Conservation (phyloP, 176 grass and related monocot genomes). For the Oryza coarctata region DNA sequence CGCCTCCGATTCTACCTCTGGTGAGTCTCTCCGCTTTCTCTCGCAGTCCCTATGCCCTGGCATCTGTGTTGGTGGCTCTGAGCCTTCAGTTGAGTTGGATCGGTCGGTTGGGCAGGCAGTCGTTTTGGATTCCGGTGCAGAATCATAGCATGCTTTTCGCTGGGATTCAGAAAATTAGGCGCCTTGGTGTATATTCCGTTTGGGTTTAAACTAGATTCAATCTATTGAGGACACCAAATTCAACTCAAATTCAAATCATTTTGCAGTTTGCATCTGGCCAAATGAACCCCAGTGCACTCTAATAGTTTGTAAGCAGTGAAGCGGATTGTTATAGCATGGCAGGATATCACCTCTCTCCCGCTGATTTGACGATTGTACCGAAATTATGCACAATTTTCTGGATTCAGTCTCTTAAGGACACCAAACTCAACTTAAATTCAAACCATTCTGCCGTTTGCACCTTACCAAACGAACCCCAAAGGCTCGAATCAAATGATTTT, state of each 20-base stretch:
- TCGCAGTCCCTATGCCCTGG: neutral
- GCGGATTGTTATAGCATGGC: neutral
- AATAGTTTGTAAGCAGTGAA: neutral
- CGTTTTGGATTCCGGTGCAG: neutral
- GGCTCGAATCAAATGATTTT: neutral
- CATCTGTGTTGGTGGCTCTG: neutral
- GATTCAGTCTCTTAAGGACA: neutral
- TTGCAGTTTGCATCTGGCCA: neutral
- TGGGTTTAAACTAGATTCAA: neutral
- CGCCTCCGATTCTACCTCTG: slow-evolving; percentile 2
- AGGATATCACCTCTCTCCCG: neutral
- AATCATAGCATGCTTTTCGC: neutral
- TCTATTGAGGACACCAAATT: neutral
- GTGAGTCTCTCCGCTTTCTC: slow-evolving; percentile 15
- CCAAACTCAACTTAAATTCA: neutral
- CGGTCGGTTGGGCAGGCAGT: neutral
- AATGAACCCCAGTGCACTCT: neutral
- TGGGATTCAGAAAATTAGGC: neutral
- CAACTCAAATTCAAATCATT: neutral
- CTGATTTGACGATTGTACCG: neutral
- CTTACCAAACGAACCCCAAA: neutral
- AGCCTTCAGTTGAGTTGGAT: neutral
- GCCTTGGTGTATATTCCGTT: neutral
- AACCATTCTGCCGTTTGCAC: neutral
- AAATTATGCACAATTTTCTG: no score